phyloP scores from a whole-genome alignment of 202 grass and related monocot genomes.

The Dendrocalamus latiflorus region DNA sequence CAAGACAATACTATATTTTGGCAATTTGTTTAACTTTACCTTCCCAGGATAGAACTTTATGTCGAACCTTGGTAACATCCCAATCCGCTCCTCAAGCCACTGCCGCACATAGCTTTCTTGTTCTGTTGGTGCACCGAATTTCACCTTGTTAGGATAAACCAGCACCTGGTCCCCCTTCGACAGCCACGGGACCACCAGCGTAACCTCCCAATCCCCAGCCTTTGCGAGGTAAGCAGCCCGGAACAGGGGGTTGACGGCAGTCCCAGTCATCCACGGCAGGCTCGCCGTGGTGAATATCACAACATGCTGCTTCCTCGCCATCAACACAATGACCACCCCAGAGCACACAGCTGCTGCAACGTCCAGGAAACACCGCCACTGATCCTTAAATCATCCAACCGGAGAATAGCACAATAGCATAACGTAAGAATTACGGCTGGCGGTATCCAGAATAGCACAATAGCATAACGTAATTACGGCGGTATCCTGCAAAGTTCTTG shows the following conservation, averaged over 20 bases:
- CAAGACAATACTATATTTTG: neutral
- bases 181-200: conserved; percentile 83
- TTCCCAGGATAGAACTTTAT: conserved; percentile 89
- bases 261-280: conserved; percentile 97
- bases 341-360: conserved; percentile 30
- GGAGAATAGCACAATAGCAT: neutral
- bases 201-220: conserved; percentile 51
- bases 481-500: neutral
- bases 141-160: conserved; percentile 81
- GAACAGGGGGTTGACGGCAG: conserved; percentile 85
- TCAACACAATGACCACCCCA: conserved; percentile 1
- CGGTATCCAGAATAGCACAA: too few species aligned
- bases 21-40: conserved; percentile 41
- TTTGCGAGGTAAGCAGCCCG: conserved; percentile 76
- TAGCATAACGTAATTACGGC: too few species aligned
- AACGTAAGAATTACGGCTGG: neutral
- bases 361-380: neutral
- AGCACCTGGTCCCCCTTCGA: conserved; percentile 62
- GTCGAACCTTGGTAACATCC: conserved; percentile 39
- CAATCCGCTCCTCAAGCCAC: conserved; percentile 80
- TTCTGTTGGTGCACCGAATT: conserved; percentile 53
- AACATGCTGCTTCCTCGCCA: conserved; percentile 60
- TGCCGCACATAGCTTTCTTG: conserved; percentile 64
- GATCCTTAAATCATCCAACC: neutral
- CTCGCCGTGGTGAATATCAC: conserved; percentile 89